Base-by-base conservation (phyloP, 2,329 filamentous ascomycete species). In the Botrytis fabae region DNA sequence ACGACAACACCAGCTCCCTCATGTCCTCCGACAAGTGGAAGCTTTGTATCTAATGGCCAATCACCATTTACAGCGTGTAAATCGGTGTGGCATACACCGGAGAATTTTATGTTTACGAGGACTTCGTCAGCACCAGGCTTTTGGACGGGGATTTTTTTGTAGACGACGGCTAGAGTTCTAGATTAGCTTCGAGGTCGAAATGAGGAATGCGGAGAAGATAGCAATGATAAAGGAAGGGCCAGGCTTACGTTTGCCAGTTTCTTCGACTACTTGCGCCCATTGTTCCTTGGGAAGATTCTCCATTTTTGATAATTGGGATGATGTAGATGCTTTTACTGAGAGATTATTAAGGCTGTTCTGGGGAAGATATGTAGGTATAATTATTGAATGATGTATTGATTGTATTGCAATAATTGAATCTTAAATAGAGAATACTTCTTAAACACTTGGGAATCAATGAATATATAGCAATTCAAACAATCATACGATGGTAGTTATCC, bases 61-160 rank as follows among this genome's bases (percentile, higher is more conserved):
- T 97, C 94, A 73, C 94, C 94, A 76, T 93, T 92, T 84, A 95
- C 88, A 79, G 93, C 93, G 81, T 92, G 89, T 4, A 91, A 87
- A 82, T 97, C 93, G 51, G 94, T 97, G 86, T 97, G 94, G 87
- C 94, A 97, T 78, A 97, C 94, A 81, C 94, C 94, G 42, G 92
- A 93, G 87, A 89, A 97, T 83, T 94, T 94, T 87, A 97, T 89
- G 85, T 97, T 95, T 84, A 97, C 86, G 77, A 98, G 92, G 78
- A 97, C 93, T 84, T 98, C 93, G 85, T 97, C 94, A 70, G 94
- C 91, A 35, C 91, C 93, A 57, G 95, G 95, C 82, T 91, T 89
- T 75, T 86, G 87, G 69, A 97, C 94, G 77, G 93, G 91, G 79
- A 98, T 95, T 84, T 91, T 88, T 85, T 93, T 94, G 87, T 92